Percentiles rank a stretch among this genome's conserved stretches.
These are phyloP conservation scores for Rhodotorula sp. DNA, from an alignment of 1,284 basidiomycete species.

Conservation along the genomic window DNA sequence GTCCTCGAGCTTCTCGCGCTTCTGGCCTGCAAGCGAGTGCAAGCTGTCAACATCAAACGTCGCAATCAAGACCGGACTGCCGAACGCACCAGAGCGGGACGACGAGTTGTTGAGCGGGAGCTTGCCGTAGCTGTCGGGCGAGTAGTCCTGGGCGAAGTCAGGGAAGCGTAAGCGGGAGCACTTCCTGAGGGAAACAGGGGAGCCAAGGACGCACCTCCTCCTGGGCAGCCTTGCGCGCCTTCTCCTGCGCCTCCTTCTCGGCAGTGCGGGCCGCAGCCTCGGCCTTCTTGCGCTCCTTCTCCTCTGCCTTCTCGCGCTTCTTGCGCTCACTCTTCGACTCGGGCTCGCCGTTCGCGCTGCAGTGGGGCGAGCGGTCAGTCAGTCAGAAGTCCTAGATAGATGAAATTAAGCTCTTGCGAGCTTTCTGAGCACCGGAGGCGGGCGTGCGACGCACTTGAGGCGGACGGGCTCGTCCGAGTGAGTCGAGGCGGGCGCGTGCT, in stretches of 20 bases:
- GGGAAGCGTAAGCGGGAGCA: not conserved
- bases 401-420: no score
- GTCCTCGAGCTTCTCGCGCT: conserved; percentile 63
- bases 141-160: conserved; percentile 66
- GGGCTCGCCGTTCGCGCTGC: conserved; percentile 52
- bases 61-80: not conserved
- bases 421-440: no score
- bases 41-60: not conserved
- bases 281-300: conserved; percentile 66
- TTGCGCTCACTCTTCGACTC: conserved; percentile 79
- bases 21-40: conserved; percentile 28
- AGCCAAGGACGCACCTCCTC: conserved; percentile 61
- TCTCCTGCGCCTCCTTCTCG: conserved; percentile 75
- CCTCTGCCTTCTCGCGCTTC: conserved; percentile 86
- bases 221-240: conserved; percentile 69
- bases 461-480: conserved; percentile 10
- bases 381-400: no score
- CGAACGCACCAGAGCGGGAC: conserved; percentile 55
- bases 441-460: conserved; percentile 17
- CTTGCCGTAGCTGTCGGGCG: conserved; percentile 82
- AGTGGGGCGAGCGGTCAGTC: no score
- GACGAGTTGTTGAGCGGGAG: conserved; percentile 92
- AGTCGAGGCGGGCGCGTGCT: not conserved
- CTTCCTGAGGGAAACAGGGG: not conserved
- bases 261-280: conserved; percentile 83